phyloP scores from a whole-genome alignment of 2,329 filamentous ascomycete species.

The Sclerotinia subarctica region DNA sequence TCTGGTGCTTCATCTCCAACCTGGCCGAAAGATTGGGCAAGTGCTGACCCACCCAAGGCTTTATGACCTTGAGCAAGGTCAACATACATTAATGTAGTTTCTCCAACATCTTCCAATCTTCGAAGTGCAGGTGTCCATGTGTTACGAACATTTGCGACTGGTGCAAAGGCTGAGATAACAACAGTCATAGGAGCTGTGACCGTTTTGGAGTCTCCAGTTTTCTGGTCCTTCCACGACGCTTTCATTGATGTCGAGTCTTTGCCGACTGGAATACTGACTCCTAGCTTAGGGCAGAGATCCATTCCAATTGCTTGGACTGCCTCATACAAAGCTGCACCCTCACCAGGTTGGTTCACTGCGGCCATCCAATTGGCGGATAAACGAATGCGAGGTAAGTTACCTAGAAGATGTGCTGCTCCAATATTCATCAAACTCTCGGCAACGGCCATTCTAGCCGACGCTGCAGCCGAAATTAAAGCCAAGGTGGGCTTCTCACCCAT shows the following conservation, averaged over 20 bases:
- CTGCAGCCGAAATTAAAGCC: conserved; percentile 82
- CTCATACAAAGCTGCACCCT: conserved; percentile 88
- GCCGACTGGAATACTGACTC: conserved; percentile 89
- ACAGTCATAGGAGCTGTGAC: conserved; percentile 91
- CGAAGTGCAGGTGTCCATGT: conserved; percentile 94
- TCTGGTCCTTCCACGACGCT: conserved; percentile 81
- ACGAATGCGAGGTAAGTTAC: conserved; percentile 67
- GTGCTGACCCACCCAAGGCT: conserved; percentile 83
- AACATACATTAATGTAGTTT: conserved; percentile 84
- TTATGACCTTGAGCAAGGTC: conserved; percentile 80
- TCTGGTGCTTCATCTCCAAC: conserved; percentile 83
- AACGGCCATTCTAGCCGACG: conserved; percentile 94
- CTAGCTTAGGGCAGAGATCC: conserved; percentile 86
- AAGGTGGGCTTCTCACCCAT: conserved; percentile 92
- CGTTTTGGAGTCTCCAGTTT: conserved; percentile 66
- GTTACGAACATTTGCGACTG: conserved; percentile 75
- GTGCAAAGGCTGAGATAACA: conserved; percentile 85
- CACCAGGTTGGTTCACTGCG: conserved; percentile 87
- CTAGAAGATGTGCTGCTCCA: conserved; percentile 66
- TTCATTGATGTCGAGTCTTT: conserved; percentile 99
- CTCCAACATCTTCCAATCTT: conserved; percentile 80
- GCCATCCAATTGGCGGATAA: conserved; percentile 99
- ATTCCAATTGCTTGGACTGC: conserved; percentile 91
- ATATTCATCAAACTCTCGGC: conserved; percentile 92
- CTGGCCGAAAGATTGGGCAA: conserved; percentile 85